Percentiles rank a stretch among this genome's conserved stretches.
Evolutionary conservation across 2,329 filamentous ascomycete genomes (phyloP).

Genomic region (Penicillium palitans): DNA sequence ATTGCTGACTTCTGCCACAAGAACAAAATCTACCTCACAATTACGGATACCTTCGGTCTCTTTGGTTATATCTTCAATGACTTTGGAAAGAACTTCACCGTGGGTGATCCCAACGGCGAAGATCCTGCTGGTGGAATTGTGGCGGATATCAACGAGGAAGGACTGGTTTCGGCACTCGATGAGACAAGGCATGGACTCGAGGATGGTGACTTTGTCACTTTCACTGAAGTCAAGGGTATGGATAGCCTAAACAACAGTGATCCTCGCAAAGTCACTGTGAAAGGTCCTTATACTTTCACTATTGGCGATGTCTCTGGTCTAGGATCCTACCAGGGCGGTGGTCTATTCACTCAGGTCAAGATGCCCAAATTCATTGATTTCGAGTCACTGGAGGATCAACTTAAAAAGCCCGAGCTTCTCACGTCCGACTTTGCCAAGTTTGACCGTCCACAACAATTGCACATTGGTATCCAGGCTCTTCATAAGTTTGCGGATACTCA

Average conservation of each 20-base stretch:
- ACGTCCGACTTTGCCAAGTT: conserved; percentile 98
- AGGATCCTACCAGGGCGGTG: conserved; percentile 83
- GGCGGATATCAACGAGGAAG: conserved; percentile 83
- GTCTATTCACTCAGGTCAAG: conserved; percentile 93
- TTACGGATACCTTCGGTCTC: conserved; percentile 85
- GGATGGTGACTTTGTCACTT: conserved; percentile 95
- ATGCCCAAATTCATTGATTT: conserved; percentile 95
- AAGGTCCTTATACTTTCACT: conserved; percentile 95
- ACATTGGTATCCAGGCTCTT: conserved; percentile 88
- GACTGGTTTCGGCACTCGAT: conserved; percentile 87
- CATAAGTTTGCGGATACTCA: conserved; percentile 79
- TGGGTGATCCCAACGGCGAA: conserved; percentile 88
- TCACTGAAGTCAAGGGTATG: conserved; percentile 91
- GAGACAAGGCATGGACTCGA: conserved; percentile 93
- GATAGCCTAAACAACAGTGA: conserved; percentile 79
- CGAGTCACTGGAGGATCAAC: conserved; percentile 72
- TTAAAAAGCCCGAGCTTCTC: conserved; percentile 85
- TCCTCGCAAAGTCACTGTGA: conserved; percentile 87
- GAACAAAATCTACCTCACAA: conserved; percentile 87
- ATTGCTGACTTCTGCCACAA: conserved; percentile 93
- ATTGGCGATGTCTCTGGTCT: conserved; percentile 89
- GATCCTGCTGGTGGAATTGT: conserved; percentile 84
- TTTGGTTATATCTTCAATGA: conserved; percentile 97
- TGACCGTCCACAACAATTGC: conserved; percentile 87
- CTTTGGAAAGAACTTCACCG: conserved; percentile 90